Evolutionary conservation across 192 early-diverging fungal genomes (phyloP).

Genomic region (Coemansia sp.): DNA sequence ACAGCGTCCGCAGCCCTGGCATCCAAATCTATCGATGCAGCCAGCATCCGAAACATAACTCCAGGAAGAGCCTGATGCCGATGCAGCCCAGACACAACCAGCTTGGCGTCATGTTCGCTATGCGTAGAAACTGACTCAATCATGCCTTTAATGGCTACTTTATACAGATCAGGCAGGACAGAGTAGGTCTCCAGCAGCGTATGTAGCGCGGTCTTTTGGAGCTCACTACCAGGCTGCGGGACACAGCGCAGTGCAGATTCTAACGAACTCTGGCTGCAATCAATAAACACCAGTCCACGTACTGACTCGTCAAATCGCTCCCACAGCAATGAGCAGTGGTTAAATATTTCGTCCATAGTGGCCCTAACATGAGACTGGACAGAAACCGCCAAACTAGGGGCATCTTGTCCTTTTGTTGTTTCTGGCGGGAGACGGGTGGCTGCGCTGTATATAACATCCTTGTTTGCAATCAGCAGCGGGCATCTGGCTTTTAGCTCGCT

Average conservation of each 20-base stretch:
- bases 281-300: slow-evolving; percentile 36
- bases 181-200: slow-evolving; percentile 6
- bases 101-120: neutral
- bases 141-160: slow-evolving; percentile 23
- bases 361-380: slow-evolving; percentile 23
- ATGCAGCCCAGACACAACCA: slow-evolving; percentile 24
- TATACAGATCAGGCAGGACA: slow-evolving; percentile 40
- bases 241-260: slow-evolving; percentile 2
- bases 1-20: slow-evolving; percentile 7
- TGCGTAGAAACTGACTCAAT: slow-evolving; percentile 12
- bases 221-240: slow-evolving; percentile 8
- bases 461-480: slow-evolving; percentile 37
- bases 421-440: neutral
- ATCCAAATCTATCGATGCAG: neutral
- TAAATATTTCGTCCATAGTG: slow-evolving; percentile 12
- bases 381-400: neutral
- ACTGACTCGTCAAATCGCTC: slow-evolving; percentile 26
- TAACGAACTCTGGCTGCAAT: slow-evolving; percentile 3
- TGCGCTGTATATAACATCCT: slow-evolving; percentile 16
- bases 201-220: neutral
- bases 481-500: slow-evolving; percentile 37
- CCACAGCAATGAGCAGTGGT: slow-evolving; percentile 38
- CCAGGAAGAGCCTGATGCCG: slow-evolving; percentile 27
- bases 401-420: neutral
- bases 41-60: slow-evolving; percentile 31